These are phyloP conservation scores for Nigrospora osmanthi DNA, from an alignment of 2,329 filamentous ascomycete genomes.

Conservation along the genomic window DNA sequence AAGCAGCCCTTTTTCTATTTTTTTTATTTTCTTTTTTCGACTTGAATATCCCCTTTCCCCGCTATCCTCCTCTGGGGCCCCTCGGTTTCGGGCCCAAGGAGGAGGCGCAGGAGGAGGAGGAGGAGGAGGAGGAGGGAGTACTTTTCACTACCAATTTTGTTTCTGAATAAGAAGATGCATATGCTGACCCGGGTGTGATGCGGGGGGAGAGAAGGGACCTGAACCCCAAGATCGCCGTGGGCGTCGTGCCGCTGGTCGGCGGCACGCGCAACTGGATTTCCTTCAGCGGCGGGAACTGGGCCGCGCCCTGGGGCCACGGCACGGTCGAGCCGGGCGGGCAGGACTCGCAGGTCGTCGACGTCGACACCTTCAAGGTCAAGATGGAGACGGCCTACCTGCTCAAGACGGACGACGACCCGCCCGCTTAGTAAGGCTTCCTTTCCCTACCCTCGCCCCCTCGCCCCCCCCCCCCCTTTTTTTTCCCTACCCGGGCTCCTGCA, in stretches of 20 bases:
- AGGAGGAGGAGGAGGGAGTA: no score
- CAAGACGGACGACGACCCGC: conserved; percentile 36
- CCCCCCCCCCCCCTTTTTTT: conserved; percentile 11
- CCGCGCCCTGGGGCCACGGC: conserved; percentile 39
- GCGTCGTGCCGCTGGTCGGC: conserved; percentile 22
- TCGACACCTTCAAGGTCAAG: conserved; percentile 16
- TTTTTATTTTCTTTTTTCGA: no score
- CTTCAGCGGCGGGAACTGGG: conserved; percentile 38
- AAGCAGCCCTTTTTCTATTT: no score
- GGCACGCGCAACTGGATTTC: conserved; percentile 41
- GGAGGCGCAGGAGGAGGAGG: no score
- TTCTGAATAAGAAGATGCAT: no score
- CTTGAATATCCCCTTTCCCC: no score
- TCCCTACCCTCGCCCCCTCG: not conserved
- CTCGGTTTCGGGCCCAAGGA: no score
- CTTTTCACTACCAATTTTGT: no score
- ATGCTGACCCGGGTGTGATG: no score
- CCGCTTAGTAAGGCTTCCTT: conserved; percentile 29
- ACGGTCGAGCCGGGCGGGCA: conserved; percentile 31
- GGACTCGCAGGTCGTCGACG: conserved; percentile 22
- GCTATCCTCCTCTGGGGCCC: no score
- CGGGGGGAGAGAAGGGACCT: conserved; percentile 14
- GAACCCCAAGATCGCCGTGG: conserved; percentile 34
- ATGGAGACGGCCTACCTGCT: conserved; percentile 42
- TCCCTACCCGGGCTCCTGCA: no score